These are phyloP conservation scores for Coix lacrymajobi DNA, from an alignment of 176 grass and related monocot genomes.

Conservation along the genomic window DNA sequence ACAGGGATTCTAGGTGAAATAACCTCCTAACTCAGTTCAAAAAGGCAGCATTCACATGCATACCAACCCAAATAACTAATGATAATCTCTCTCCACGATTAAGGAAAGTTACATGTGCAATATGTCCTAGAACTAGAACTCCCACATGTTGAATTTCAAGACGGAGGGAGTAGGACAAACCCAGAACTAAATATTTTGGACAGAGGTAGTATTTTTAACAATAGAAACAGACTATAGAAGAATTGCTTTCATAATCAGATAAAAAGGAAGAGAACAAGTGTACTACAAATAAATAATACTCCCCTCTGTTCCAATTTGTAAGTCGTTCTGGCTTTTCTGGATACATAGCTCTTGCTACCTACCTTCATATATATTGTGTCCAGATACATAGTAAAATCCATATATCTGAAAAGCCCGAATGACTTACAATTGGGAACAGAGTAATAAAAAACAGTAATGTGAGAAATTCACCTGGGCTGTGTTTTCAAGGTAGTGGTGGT, in stretches of 20 bases:
- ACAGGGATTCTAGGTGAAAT: not conserved
- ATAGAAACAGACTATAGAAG: not conserved
- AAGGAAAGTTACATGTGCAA: not conserved
- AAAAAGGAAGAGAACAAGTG: not conserved
- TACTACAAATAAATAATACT: not conserved
- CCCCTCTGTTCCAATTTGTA: not conserved
- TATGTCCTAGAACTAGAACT: not conserved
- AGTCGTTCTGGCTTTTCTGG: not conserved
- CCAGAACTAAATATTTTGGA: not conserved
- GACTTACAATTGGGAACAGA: not conserved
- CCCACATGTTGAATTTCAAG: not conserved
- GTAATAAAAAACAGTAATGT: not conserved
- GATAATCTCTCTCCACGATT: not conserved
- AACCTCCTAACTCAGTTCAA: not conserved
- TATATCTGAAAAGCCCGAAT: not conserved
- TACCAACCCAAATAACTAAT: not conserved
- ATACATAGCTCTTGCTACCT: not conserved
- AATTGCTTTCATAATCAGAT: not conserved
- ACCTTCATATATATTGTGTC: not conserved
- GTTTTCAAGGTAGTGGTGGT: slow-evolving; percentile 78
- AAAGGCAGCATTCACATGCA: not conserved
- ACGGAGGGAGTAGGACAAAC: not conserved
- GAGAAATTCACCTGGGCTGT: slow-evolving; percentile 39
- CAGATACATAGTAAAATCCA: not conserved
- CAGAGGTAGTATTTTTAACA: not conserved